Percentiles rank a stretch among this genome's conserved stretches.
phyloP scores from a whole-genome alignment of 192 early-diverging fungal species.

The Coemansia sp. region DNA sequence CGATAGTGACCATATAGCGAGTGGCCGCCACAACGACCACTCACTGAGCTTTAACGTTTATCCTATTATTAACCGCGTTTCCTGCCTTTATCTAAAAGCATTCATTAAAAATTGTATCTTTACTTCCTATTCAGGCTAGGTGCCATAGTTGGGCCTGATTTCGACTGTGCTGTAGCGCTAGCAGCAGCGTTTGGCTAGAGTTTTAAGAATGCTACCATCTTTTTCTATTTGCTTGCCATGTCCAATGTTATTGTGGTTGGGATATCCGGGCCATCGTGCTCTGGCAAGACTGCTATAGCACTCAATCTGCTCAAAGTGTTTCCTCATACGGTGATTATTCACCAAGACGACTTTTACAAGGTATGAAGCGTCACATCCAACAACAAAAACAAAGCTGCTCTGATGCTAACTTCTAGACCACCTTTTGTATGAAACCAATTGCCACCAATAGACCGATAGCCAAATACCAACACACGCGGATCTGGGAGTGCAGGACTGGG shows the following conservation, averaged over 20 bases:
- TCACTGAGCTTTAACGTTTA: background rate
- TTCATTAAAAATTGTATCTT: background rate
- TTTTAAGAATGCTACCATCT: background rate
- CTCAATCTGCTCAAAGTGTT: constrained; percentile 59
- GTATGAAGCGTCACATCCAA: constrained; percentile 21
- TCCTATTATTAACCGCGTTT: background rate
- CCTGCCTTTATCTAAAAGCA: background rate
- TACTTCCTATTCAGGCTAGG: background rate
- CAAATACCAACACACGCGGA: constrained; percentile 63
- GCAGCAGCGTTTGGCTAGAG: background rate
- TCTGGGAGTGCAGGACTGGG: constrained; percentile 69
- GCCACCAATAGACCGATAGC: constrained; percentile 46
- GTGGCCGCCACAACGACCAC: background rate
- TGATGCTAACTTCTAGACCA: background rate
- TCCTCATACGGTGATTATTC: constrained; percentile 59
- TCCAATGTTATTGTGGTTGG: constrained; percentile 43
- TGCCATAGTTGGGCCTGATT: constrained; percentile 2
- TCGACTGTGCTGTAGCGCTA: background rate
- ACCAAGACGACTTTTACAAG: constrained; percentile 78
- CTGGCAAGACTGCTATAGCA: constrained; percentile 69
- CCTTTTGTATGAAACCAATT: background rate
- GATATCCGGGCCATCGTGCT: constrained; percentile 63
- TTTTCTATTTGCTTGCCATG: constrained; percentile 9
- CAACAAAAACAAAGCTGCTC: background rate
- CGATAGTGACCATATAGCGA: constrained; percentile 21